phyloP scores from a whole-genome alignment of 2,329 filamentous ascomycete species.

The Apiospora arundinis region DNA sequence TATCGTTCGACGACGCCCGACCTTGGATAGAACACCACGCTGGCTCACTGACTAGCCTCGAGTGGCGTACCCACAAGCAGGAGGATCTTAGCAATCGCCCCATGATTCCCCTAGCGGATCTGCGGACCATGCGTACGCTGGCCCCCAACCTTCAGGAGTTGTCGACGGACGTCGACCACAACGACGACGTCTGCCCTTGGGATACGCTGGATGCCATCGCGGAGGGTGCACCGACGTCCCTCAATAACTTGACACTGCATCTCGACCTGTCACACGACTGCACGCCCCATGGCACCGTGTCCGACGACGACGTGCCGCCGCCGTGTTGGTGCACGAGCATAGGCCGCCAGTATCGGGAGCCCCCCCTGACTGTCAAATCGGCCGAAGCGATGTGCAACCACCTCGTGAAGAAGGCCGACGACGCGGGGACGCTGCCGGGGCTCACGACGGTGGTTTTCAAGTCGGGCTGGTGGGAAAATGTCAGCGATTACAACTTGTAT shows the following conservation, averaged over 20 bases:
- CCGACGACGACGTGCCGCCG: not conserved
- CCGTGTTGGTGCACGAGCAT: not conserved
- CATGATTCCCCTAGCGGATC: not conserved
- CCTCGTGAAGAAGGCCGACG: no score
- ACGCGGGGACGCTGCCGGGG: no score
- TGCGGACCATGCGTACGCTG: not conserved
- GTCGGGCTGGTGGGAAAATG: no score
- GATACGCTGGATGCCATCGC: not conserved
- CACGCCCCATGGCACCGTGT: not conserved
- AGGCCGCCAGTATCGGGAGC: not conserved
- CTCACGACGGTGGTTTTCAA: no score
- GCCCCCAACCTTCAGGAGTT: not conserved
- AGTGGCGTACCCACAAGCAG: not conserved
- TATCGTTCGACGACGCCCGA: not conserved
- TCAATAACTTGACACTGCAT: not conserved
- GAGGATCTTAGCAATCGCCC: not conserved
- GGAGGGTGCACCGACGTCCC: not conserved
- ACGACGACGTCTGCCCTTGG: not conserved
- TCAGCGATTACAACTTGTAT: no score
- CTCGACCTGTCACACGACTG: not conserved
- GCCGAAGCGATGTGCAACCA: not conserved
- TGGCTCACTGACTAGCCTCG: not conserved
- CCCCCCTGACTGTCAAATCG: not conserved
- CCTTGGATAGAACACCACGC: not conserved
- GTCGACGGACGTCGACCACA: not conserved